phyloP scores from a whole-genome alignment of 2,329 filamentous ascomycete genomes.

The Aspergillus sp. region DNA sequence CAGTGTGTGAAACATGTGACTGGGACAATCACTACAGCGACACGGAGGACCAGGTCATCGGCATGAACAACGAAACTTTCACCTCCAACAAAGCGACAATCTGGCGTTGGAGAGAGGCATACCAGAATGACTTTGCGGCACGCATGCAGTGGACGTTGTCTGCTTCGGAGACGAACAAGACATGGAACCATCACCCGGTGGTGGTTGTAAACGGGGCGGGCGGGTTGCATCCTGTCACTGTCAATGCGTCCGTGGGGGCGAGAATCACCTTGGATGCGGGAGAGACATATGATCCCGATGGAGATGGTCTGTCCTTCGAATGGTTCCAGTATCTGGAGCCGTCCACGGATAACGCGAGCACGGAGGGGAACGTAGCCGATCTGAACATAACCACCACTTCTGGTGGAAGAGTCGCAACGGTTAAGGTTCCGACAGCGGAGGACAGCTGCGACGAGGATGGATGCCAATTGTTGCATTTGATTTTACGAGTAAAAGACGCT shows the following conservation, averaged over 20 bases:
- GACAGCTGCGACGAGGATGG: neutral
- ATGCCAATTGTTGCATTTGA: conserved; percentile 1
- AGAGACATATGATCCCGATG: conserved; percentile 6
- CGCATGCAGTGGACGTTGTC: conserved; percentile 50
- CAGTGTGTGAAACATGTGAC: conserved; percentile 19
- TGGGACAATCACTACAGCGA: conserved; percentile 32
- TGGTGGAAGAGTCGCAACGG: neutral
- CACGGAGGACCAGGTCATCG: conserved; percentile 37
- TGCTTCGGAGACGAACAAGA: conserved; percentile 14
- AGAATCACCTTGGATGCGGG: neutral
- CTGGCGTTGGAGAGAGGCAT: conserved; percentile 57
- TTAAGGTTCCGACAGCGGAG: neutral
- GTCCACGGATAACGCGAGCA: neutral
- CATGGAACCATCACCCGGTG: conserved; percentile 26
- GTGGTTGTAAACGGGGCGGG: conserved; percentile 20
- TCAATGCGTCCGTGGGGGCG: neutral
- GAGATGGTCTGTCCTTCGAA: neutral
- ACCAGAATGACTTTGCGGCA: conserved; percentile 54
- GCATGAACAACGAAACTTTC: conserved; percentile 33
- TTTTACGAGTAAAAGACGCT: conserved; percentile 1
- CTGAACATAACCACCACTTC: neutral
- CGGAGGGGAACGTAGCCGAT: neutral
- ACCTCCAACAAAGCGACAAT: conserved; percentile 51
- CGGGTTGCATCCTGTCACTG: neutral
- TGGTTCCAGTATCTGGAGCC: conserved; percentile 11